Conservation (phyloP, 495 filamentous ascomycete species). For the Daldinia grandis region DNA sequence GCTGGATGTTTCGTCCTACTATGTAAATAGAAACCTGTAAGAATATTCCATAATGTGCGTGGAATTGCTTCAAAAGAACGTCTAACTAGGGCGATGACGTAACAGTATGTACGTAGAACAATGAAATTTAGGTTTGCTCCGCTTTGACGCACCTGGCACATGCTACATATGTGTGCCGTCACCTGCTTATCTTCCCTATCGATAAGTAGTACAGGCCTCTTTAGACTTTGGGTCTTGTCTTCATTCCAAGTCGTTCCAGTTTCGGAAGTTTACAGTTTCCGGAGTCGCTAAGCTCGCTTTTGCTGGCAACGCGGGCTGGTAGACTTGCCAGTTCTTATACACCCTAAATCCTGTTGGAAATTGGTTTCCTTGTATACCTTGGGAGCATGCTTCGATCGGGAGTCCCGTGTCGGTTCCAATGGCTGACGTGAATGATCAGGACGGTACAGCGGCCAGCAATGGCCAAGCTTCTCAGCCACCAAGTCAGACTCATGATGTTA, state of each 20-base stretch:
- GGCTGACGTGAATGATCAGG: slow-evolving; percentile 35
- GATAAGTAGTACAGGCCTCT: not conserved
- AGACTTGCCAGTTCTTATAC: not conserved
- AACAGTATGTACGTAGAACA: not conserved
- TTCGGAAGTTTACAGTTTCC: not conserved
- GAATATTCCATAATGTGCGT: not conserved
- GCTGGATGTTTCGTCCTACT: no score
- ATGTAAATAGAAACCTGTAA: no score
- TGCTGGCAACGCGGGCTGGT: not conserved
- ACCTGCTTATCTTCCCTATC: not conserved
- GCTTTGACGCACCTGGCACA: not conserved
- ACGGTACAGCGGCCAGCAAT: slow-evolving; percentile 20
- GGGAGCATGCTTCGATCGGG: slow-evolving; percentile 23
- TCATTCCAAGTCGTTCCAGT: not conserved
- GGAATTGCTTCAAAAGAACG: not conserved
- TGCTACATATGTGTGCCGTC: not conserved
- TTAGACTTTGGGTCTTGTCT: not conserved
- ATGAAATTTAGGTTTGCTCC: slow-evolving; percentile 5
- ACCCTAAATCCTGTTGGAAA: not conserved
- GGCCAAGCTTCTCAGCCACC: slow-evolving; percentile 32
- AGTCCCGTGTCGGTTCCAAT: slow-evolving; percentile 11
- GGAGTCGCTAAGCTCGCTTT: not conserved
- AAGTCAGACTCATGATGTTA: slow-evolving; percentile 6
- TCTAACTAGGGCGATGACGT: slow-evolving; percentile 15
- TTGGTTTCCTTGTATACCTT: not conserved